Evolutionary conservation across 2,329 filamentous ascomycete genomes (phyloP).

Genomic region (Calonectria pteridis): DNA sequence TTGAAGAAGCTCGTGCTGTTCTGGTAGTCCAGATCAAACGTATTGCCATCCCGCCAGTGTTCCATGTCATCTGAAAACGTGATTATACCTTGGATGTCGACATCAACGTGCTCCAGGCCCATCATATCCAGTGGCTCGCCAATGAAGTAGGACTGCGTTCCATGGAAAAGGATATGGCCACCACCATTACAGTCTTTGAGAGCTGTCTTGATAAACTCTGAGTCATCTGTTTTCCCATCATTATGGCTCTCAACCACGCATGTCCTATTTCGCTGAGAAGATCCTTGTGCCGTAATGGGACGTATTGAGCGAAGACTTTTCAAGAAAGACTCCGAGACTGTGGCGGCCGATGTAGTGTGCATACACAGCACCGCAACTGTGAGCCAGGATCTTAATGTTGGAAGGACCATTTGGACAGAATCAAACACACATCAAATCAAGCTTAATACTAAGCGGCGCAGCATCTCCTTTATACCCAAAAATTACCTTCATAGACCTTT

Average conservation of each 20-base stretch:
- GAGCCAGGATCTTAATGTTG: neutral
- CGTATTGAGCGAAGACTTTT: neutral
- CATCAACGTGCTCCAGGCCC: neutral
- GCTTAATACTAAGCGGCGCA: no score
- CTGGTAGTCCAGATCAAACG: neutral
- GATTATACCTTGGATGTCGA: neutral
- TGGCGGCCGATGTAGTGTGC: neutral
- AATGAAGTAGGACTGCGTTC: neutral
- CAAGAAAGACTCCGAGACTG: neutral
- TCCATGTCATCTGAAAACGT: neutral
- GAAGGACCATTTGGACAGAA: neutral
- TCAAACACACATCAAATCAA: neutral
- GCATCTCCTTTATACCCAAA: neutral
- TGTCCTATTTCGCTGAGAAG: neutral
- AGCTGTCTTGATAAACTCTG: neutral
- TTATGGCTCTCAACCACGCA: neutral
- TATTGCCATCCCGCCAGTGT: neutral
- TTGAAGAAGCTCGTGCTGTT: slow-evolving; percentile 18
- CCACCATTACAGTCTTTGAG: neutral
- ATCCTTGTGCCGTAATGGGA: neutral
- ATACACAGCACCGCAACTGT: neutral
- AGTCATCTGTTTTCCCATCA: neutral
- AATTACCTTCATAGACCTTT: neutral
- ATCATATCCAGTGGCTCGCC: neutral
- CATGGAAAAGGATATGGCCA: neutral